phyloP scores from a whole-genome alignment of 169 alveolate genomes.

The Perkinsus olseni region DNA sequence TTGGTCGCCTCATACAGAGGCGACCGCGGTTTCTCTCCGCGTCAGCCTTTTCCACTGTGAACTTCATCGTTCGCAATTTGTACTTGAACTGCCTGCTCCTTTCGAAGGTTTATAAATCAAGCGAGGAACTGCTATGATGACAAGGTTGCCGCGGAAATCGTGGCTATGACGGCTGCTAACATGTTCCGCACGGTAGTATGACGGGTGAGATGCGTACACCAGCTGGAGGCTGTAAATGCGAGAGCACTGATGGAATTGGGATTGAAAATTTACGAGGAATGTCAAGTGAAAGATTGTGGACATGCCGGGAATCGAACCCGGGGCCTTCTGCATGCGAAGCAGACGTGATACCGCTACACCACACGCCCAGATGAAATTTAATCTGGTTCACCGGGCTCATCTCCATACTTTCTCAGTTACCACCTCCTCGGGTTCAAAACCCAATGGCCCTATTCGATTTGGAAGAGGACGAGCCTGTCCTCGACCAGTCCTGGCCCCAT shows the following conservation, averaged over 20 bases:
- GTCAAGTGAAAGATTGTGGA: too few species aligned
- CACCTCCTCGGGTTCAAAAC: background rate
- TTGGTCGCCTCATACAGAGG: background rate
- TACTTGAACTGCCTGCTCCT: too few species aligned
- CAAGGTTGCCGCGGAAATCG: conserved; percentile 53
- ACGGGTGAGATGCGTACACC: background rate
- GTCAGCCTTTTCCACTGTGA: too few species aligned
- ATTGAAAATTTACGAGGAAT: too few species aligned
- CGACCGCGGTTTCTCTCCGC: too few species aligned
- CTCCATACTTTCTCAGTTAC: background rate
- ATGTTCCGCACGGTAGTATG: conserved; percentile 42
- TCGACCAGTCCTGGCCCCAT: conserved; percentile 35
- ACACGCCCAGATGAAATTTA: background rate
- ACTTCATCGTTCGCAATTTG: too few species aligned
- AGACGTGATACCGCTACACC: background rate
- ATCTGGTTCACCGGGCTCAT: background rate
- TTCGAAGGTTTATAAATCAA: conserved; percentile 38
- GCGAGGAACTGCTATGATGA: conserved; percentile 58
- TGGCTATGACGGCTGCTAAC: conserved; percentile 58
- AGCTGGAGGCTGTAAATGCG: too few species aligned
- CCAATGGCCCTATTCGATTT: conserved; percentile 32
- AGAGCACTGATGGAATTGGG: too few species aligned
- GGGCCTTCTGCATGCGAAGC: conserved; percentile 1
- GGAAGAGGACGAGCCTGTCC: conserved; percentile 70
- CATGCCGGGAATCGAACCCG: conserved; percentile 31